Evolutionary conservation across 2,329 filamentous ascomycete genomes (phyloP).

Genomic region (Calonectria multiphialidica): DNA sequence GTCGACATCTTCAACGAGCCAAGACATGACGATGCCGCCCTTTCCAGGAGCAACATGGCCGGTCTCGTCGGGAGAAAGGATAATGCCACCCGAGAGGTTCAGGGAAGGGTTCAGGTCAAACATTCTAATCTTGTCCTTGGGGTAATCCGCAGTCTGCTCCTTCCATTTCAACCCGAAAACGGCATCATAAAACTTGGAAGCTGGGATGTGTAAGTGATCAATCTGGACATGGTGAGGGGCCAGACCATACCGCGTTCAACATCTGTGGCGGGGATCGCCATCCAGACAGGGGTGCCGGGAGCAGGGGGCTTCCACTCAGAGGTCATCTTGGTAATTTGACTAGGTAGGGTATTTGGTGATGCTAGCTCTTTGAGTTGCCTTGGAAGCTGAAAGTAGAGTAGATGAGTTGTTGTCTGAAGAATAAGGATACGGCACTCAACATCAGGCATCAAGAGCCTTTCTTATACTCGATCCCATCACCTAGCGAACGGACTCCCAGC

Average conservation of each 20-base stretch:
- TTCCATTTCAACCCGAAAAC: conserved; percentile 46
- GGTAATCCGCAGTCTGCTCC: conserved; percentile 20
- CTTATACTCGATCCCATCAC: conserved; percentile 33
- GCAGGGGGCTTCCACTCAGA: conserved; percentile 46
- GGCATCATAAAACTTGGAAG: conserved; percentile 43
- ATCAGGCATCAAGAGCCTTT: conserved; percentile 12
- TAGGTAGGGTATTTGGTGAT: neutral
- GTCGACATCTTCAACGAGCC: conserved; percentile 48
- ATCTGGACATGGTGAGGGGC: neutral
- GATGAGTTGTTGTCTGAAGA: neutral
- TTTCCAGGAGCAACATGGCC: conserved; percentile 40
- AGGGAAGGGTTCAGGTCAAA: conserved; percentile 47
- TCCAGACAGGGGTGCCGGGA: conserved; percentile 45
- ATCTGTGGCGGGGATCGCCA: conserved; percentile 44
- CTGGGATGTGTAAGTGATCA: conserved; percentile 23
- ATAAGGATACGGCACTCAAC: conserved; percentile 2
- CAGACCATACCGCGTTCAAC: conserved; percentile 40
- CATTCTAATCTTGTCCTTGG: conserved; percentile 33
- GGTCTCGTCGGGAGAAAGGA: conserved; percentile 41
- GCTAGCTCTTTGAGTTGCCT: neutral
- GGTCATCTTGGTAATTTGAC: conserved; percentile 24
- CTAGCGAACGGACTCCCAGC: neutral
- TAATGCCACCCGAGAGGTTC: conserved; percentile 43
- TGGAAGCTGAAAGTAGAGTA: neutral
- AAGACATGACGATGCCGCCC: conserved; percentile 44